Evolutionary conservation across 2,329 filamentous ascomycete genomes (phyloP).

Genomic region (Alternaria brassicae): DNA sequence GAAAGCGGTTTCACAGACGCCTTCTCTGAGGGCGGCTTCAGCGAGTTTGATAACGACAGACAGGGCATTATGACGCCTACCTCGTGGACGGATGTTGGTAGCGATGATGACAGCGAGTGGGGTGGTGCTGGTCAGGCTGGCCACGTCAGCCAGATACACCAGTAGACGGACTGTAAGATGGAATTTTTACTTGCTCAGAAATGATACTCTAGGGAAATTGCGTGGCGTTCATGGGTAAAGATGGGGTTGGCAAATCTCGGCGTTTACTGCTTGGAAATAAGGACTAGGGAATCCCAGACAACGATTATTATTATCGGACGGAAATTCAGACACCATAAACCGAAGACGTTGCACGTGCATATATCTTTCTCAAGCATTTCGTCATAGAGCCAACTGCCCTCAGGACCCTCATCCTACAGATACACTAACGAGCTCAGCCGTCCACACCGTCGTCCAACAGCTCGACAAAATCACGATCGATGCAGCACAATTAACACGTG

Average conservation of each 20-base stretch:
- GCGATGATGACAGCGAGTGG: constrained; percentile 51
- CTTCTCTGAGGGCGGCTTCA: constrained; percentile 44
- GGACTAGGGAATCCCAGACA: neutral
- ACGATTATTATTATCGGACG: neutral
- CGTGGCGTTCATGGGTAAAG: neutral
- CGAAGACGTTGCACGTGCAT: no score
- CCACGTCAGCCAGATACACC: constrained; percentile 33
- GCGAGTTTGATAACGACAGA: constrained; percentile 32
- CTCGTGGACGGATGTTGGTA: constrained; percentile 52
- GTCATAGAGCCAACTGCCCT: no score
- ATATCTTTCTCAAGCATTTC: no score
- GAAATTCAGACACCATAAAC: no score
- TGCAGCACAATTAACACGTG: neutral
- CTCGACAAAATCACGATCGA: neutral
- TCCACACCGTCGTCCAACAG: neutral
- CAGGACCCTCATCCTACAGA: no score
- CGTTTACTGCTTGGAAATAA: neutral
- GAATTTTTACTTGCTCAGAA: constrained; percentile 5
- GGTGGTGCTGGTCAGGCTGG: constrained; percentile 37
- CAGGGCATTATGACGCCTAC: constrained; percentile 47
- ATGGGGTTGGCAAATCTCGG: neutral
- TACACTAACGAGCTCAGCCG: no score
- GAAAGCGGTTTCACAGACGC: constrained; percentile 49
- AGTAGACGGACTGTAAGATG: constrained; percentile 13
- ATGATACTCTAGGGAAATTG: neutral